Evolutionary conservation across 352 stramenopile species (phyloP).

Genomic region (Phytophthora citricola): DNA sequence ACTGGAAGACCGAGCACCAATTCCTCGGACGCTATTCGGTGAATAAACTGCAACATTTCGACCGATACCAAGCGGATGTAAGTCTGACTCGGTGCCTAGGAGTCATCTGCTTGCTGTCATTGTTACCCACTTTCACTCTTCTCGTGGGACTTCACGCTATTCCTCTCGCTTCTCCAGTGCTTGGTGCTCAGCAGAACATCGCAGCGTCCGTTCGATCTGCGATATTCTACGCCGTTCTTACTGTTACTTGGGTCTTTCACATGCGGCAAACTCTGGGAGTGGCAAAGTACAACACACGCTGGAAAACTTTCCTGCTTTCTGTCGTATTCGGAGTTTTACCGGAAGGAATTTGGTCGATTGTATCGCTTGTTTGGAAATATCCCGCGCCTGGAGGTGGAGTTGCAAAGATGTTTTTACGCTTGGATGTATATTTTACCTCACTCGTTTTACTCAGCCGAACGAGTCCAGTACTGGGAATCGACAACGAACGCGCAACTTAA

Average conservation of each 20-base stretch:
- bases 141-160: slow-evolving; percentile 23
- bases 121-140: slow-evolving; percentile 12
- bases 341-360: slow-evolving; percentile 14
- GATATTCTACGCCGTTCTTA: slow-evolving; percentile 14
- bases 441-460: background rate
- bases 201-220: slow-evolving; percentile 15
- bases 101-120: slow-evolving; percentile 32
- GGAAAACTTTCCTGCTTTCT: background rate
- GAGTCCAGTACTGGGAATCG: no score
- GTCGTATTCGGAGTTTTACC: slow-evolving; percentile 14
- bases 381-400: slow-evolving; percentile 23
- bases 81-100: slow-evolving; percentile 13
- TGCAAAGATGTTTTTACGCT: slow-evolving; percentile 2
- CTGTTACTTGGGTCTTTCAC: slow-evolving; percentile 14
- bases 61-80: slow-evolving; percentile 30
- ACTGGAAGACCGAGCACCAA: slow-evolving; percentile 42
- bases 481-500: slow-evolving; percentile 8
- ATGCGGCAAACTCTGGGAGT: slow-evolving; percentile 20
- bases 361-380: slow-evolving; percentile 26
- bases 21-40: slow-evolving; percentile 45
- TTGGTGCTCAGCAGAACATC: slow-evolving; percentile 13
- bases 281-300: background rate
- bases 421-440: slow-evolving; percentile 15
- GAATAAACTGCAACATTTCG: slow-evolving; percentile 43
- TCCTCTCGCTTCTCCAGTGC: slow-evolving; percentile 19